These are phyloP conservation scores for Globisporangium rhizosaccharum DNA, from an alignment of 352 stramenopile species.

Conservation along the genomic window DNA sequence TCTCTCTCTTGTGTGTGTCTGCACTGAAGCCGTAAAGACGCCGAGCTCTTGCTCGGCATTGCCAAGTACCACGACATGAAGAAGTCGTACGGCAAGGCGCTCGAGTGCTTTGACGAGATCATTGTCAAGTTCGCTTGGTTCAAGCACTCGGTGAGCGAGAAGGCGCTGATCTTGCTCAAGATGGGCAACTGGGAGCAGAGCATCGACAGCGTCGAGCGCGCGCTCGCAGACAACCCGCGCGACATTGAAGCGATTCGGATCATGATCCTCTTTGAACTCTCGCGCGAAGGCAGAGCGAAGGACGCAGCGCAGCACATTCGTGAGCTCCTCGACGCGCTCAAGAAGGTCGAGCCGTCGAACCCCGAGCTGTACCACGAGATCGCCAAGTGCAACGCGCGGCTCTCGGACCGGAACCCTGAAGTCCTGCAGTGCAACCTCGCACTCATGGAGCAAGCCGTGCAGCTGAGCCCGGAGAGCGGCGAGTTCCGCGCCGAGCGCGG, in stretches of 20 bases:
- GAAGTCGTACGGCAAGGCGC: constrained; percentile 52
- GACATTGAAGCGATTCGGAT: constrained; percentile 75
- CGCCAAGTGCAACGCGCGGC: constrained; percentile 46
- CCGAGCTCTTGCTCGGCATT: constrained; percentile 62
- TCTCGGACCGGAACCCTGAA: constrained; percentile 60
- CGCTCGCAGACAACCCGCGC: constrained; percentile 50
- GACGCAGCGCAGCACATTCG: constrained; percentile 54
- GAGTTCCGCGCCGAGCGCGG: constrained; percentile 67
- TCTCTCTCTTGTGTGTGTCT: not conserved
- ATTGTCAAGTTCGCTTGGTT: constrained; percentile 82
- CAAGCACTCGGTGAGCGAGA: constrained; percentile 75
- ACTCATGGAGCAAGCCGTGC: constrained; percentile 64
- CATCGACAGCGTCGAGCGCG: constrained; percentile 70
- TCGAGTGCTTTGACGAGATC: constrained; percentile 71
- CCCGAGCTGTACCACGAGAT: constrained; percentile 63
- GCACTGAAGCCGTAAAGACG: constrained; percentile 45
- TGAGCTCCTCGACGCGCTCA: constrained; percentile 61
- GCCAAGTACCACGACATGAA: constrained; percentile 74
- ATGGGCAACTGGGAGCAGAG: constrained; percentile 86
- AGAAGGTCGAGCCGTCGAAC: constrained; percentile 65
- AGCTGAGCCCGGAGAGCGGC: constrained; percentile 52
- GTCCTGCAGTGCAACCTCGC: constrained; percentile 67
- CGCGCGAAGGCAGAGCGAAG: constrained; percentile 46
- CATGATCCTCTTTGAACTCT: constrained; percentile 59
- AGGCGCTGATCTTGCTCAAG: constrained; percentile 75